A percentile compares a stretch with the other conserved stretches of the same genome.
Evolutionary conservation across 306 rosid genomes (phyloP).

Genomic region (Malus asiatica): DNA sequence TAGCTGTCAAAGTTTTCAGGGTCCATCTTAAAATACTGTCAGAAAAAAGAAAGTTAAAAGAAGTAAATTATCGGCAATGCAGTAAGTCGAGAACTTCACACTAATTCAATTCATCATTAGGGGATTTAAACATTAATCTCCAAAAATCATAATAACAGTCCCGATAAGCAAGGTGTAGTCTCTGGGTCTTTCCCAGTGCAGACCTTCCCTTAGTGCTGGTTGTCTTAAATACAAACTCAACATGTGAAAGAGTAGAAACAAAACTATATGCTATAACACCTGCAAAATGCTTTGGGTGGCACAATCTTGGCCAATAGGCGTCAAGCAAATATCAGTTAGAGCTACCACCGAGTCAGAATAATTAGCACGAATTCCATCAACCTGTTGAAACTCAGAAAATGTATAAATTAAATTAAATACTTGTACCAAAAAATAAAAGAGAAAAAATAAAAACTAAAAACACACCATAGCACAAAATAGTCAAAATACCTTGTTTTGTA

Average conservation of each 20-base stretch:
- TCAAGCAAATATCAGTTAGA: constrained; percentile 81
- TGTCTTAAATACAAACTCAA: not conserved
- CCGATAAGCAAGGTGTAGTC: not conserved
- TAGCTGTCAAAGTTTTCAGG: constrained; percentile 75
- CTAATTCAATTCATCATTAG: not conserved
- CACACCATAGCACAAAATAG: constrained; percentile 6
- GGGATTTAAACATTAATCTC: not conserved
- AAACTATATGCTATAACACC: constrained; percentile 26
- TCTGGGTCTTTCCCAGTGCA: not conserved
- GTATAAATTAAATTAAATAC: not conserved
- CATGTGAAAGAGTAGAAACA: not conserved
- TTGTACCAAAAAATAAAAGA: not conserved
- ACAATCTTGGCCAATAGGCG: constrained; percentile 90
- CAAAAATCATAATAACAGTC: not conserved
- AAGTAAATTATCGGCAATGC: constrained; percentile 11
- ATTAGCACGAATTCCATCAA: constrained; percentile 69
- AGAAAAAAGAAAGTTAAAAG: constrained; percentile 14
- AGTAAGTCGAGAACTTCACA: not conserved
- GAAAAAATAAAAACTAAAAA: not conserved
- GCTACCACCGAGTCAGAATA: constrained; percentile 64
- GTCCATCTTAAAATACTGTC: constrained; percentile 87
- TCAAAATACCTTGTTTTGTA: constrained; percentile 71
- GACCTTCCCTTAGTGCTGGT: not conserved
- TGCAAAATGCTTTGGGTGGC: constrained; percentile 95
- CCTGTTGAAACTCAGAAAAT: constrained; percentile 35